Evolutionary conservation across 495 filamentous ascomycete genomes (phyloP), one percentile per base, ranked within the genome.

Genomic region (Podospora didyma): DNA sequence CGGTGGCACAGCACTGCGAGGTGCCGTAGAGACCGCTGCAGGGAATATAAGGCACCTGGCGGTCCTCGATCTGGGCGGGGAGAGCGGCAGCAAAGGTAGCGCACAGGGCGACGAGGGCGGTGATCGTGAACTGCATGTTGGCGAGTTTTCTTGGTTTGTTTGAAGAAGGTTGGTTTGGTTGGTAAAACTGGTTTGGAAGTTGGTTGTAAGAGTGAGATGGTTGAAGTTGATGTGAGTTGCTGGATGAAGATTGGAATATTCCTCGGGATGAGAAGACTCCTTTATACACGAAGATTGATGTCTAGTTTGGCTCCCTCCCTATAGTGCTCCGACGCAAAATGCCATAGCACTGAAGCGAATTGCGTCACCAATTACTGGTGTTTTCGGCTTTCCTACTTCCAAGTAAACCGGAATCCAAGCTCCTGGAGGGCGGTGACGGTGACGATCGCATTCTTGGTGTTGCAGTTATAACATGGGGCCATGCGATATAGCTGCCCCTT

Each of bases 1-100:
- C 74, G 4, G 72, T 74, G 4, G 73, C 71, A 55, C 74, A 76
- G 69, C 74, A 76, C 54, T 74, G 70, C 2, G 70, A 11, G 17
- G 57, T 73, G 58, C 60, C 62, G 62, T 76, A 76, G 46, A 74
- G 67, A 4, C 74, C 74, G 2, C 65, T 56, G 69, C 74, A 76
- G 0, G 74, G 57, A 7, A 44, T 51, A 55, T 72, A 76, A 19
- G 61, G 62, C 23, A 65, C 47, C 63, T 75, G 68, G 44, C 73
- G 71, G 48, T 60, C 61, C 12, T 59, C 60, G 12, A 65, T 51
- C 44, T 62, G 53, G 24, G 65, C 55, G 2, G 69, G 69, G 7
- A 59, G 59, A 42, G 69, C 64, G n/a, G 47, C 7, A 16, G 53
- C 62, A 39, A 64, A 16, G 62, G 51, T 45, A 12, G 64, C 57